phyloP scores from a whole-genome alignment of 2,329 filamentous ascomycete genomes.

The Curvularia sp. region DNA sequence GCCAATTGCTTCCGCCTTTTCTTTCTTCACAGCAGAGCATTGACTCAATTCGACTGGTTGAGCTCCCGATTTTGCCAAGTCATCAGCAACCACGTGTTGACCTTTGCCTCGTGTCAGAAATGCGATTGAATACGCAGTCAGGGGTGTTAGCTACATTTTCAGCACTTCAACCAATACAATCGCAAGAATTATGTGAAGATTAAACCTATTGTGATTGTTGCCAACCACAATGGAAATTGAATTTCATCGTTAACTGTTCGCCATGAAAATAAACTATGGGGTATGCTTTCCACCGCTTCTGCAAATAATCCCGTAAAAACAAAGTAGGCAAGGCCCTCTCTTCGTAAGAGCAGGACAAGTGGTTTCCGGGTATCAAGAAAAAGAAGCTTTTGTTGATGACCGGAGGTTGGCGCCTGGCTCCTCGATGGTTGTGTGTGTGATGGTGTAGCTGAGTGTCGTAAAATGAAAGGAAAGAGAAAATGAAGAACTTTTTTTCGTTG shows the following conservation, averaged over 20 bases:
- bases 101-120: not conserved
- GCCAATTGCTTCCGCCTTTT: not conserved
- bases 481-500: slow-evolving; percentile 26
- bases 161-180: not conserved
- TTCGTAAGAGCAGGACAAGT: slow-evolving; percentile 19
- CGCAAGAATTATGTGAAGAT: not conserved
- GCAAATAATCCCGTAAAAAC: not conserved
- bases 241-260: not conserved
- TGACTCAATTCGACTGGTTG: not conserved
- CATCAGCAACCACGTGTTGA: not conserved
- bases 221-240: not conserved
- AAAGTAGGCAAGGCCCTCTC: slow-evolving; percentile 16
- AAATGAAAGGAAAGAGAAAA: slow-evolving; percentile 11
- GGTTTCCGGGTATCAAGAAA: slow-evolving; percentile 19
- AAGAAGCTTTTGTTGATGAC: slow-evolving; percentile 14
- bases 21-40: not conserved
- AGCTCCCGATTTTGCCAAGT: not conserved
- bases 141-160: not conserved
- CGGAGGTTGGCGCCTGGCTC: slow-evolving; percentile 40
- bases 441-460: slow-evolving; percentile 1
- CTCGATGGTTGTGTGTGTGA: slow-evolving; percentile 44
- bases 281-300: not conserved
- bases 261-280: not conserved
- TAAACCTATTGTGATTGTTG: not conserved
- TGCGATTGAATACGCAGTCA: not conserved